These are phyloP conservation scores for Asterophora parasitica DNA, from an alignment of 768 basidiomycete genomes.

Conservation along the genomic window DNA sequence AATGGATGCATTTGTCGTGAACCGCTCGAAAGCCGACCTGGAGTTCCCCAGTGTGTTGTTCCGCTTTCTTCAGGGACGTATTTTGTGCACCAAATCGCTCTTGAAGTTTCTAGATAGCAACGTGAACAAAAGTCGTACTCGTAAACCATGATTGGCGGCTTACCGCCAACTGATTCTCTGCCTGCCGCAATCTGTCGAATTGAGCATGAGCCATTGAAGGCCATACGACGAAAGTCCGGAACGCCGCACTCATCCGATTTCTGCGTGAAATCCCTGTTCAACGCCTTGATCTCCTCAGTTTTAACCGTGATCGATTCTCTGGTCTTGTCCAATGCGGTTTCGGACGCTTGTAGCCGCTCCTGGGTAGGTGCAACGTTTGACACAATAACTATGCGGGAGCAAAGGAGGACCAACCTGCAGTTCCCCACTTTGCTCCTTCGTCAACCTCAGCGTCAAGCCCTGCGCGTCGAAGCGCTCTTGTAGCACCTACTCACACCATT, in stretches of 20 bases:
- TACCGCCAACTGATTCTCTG: conserved; percentile 10
- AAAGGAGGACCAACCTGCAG: conserved; percentile 28
- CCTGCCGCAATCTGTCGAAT: conserved; percentile 3
- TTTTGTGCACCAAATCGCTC: conserved; percentile 26
- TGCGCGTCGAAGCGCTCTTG: conserved; percentile 63
- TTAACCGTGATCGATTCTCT: not conserved
- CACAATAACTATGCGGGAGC: not conserved
- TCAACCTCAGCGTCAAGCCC: conserved; percentile 43
- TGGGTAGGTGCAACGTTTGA: not conserved
- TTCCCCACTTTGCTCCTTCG: conserved; percentile 52
- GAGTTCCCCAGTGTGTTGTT: not conserved
- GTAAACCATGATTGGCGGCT: not conserved
- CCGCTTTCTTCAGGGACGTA: not conserved
- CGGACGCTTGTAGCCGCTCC: conserved; percentile 20
- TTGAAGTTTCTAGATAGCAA: conserved; percentile 27
- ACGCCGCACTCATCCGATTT: not conserved
- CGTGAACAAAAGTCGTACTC: conserved; percentile 9
- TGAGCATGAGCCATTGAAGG: too few species aligned
- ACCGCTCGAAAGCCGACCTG: too few species aligned
- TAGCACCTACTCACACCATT: conserved; percentile 28
- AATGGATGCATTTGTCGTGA: too few species aligned
- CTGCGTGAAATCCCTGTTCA: not conserved
- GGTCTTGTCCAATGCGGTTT: conserved; percentile 1
- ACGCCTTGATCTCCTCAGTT: not conserved
- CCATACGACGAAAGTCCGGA: not conserved